Evolutionary conservation across 2,329 filamentous ascomycete genomes (phyloP).

Genomic region (Corinectria fuckeliana): DNA sequence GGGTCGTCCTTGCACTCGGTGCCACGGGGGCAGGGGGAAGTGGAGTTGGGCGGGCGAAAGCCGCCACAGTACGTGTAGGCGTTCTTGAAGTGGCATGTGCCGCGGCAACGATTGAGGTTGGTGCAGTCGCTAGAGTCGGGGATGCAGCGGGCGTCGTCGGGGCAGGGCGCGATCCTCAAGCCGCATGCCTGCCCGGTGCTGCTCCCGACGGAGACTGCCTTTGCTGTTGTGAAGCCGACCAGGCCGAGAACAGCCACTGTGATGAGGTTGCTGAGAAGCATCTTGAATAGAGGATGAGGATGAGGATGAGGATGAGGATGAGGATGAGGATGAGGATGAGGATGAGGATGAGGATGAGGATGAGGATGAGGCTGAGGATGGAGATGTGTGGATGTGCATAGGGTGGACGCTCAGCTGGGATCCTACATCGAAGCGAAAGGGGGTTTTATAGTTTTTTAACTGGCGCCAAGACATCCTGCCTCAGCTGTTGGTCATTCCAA

Average conservation of each 20-base stretch:
- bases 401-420: background rate
- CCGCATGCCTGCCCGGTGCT: slow-evolving; percentile 34
- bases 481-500: background rate
- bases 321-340: background rate
- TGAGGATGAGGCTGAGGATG: slow-evolving; percentile 2
- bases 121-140: slow-evolving; percentile 32
- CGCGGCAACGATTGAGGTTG: slow-evolving; percentile 38
- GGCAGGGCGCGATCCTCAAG: slow-evolving; percentile 40
- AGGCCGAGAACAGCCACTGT: slow-evolving; percentile 28
- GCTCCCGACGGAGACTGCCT: background rate
- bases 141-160: slow-evolving; percentile 34
- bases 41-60: slow-evolving; percentile 27
- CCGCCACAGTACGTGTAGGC: slow-evolving; percentile 45
- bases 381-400: background rate
- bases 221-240: slow-evolving; percentile 8
- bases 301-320: background rate
- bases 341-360: slow-evolving; percentile 35
- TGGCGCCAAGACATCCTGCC: background rate
- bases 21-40: slow-evolving; percentile 31
- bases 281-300: slow-evolving; percentile 7
- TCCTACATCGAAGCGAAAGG: background rate
- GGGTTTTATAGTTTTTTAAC: background rate
- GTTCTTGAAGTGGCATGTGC: slow-evolving; percentile 40
- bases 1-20: slow-evolving; percentile 44
- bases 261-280: slow-evolving; percentile 35